Evolutionary conservation across 2,329 filamentous ascomycete species (phyloP), one percentile per base, ranked within the genome.

Genomic region (Incumbomyces lentus): DNA sequence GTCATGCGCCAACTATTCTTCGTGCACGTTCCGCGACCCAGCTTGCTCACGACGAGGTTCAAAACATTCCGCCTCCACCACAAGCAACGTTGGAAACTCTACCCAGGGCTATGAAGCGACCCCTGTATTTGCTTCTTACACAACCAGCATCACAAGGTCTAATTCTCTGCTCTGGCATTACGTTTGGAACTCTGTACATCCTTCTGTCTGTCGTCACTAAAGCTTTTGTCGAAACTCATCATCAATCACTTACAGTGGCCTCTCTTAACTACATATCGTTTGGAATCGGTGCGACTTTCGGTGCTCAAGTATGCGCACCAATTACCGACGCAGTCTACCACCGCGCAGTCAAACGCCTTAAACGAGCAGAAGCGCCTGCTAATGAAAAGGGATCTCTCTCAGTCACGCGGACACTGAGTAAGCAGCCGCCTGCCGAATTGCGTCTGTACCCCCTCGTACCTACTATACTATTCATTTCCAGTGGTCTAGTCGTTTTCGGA

Each of bases 221-320:
- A 79, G 0, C 81, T 5, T 54, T 73, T 72, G 66, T 60, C 2
- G 49, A 51, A 0, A 56, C 61, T 1, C 81, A 81, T 51, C 53
- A 63, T 19, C 63, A 76, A 50, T 66, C 68, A 0, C 60, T 71
- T 2, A 68, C 70, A 46, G 70, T 72, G 5, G 72, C 68, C 10
- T 74, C 73, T 0, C 58, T 79, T 1, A 74, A 79, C 57, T 79
- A 78, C 60, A 68, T 79, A 18, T 70, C 76, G 29, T 67, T 73
- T 43, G 73, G 71, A 1, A 36, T 78, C 0, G 79, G 78, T 1
- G 76, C 78, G 59, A 63, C 78, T 19, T 57, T 70, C 0, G 74
- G 68, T 3, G 62, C 68, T 0, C 66, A 72, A 44, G 18, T 71
- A 1, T 62, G 64, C 3, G 68, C 63, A 0, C 57, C 55, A 0